Evolutionary conservation across 73 alveolate species (phyloP).

Genomic region (Paramecium sexaurelia): DNA sequence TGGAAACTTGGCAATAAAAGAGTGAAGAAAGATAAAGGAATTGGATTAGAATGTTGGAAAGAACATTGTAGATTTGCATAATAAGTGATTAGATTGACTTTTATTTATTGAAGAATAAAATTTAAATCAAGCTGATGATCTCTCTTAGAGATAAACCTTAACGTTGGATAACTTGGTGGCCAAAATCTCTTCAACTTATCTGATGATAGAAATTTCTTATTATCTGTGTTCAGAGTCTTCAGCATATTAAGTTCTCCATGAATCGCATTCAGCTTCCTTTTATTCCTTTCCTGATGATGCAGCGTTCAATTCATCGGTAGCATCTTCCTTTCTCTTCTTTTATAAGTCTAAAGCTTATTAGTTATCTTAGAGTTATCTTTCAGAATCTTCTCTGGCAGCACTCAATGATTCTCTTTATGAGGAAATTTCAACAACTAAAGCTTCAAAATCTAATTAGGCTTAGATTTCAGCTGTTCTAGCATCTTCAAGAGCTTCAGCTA

Average conservation of each 20-base stretch:
- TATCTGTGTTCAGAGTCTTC: conserved; percentile 60
- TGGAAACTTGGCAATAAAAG: too few relatives aligned
- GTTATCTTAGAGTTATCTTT: conserved; percentile 65
- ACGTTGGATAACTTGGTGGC: conserved; percentile 63
- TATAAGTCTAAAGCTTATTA: conserved; percentile 67
- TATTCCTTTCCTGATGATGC: conserved; percentile 70
- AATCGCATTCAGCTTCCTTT: conserved; percentile 69
- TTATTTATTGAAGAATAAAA: neutral
- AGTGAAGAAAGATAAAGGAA: neutral
- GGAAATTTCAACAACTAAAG: conserved; percentile 58
- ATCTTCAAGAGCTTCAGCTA: conserved; percentile 36
- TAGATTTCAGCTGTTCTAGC: conserved; percentile 54
- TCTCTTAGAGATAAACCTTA: conserved; percentile 60
- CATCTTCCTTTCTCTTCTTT: conserved; percentile 71
- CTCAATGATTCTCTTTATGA: conserved; percentile 63
- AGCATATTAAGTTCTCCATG: conserved; percentile 69
- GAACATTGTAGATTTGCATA: neutral
- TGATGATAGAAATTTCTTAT: conserved; percentile 60
- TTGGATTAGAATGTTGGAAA: too few relatives aligned
- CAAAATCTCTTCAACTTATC: conserved; percentile 57
- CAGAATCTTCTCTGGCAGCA: conserved; percentile 68
- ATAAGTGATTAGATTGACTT: neutral
- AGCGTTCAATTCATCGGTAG: conserved; percentile 65
- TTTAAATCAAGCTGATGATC: conserved; percentile 45
- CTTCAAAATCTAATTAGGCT: conserved; percentile 57